Conservation (phyloP, 2,329 filamentous ascomycete genomes). For the Coleophoma cylindrospora region DNA sequence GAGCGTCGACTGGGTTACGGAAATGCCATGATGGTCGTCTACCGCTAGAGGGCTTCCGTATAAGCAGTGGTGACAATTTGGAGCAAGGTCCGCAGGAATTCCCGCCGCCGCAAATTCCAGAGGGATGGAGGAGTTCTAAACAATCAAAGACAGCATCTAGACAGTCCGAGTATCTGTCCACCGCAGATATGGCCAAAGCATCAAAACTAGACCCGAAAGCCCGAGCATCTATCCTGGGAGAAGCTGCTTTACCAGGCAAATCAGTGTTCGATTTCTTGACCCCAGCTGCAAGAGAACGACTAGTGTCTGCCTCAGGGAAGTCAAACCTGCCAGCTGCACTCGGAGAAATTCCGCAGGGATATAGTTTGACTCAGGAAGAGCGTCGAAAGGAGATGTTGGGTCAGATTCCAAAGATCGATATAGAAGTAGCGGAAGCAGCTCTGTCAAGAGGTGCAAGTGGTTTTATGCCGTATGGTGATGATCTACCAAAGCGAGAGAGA, state of each 20-base stretch:
- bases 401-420: conserved; percentile 60
- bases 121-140: conserved; percentile 68
- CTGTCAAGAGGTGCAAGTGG: conserved; percentile 59
- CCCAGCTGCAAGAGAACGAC: conserved; percentile 67
- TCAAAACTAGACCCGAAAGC: conserved; percentile 71
- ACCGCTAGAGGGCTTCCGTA: conserved; percentile 74
- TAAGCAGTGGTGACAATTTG: conserved; percentile 50
- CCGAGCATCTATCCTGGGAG: conserved; percentile 76
- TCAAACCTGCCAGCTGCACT: conserved; percentile 70
- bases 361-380: conserved; percentile 58
- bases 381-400: conserved; percentile 52
- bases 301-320: conserved; percentile 72
- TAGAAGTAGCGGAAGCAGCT: conserved; percentile 62
- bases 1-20: conserved; percentile 41
- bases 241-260: conserved; percentile 78
- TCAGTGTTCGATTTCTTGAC: conserved; percentile 94
- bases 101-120: conserved; percentile 61
- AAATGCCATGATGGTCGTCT: conserved; percentile 81
- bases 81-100: conserved; percentile 42
- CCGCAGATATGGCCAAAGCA: conserved; percentile 71
- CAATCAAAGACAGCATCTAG: conserved; percentile 29
- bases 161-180: conserved; percentile 51
- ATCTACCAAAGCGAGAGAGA: conserved; percentile 71
- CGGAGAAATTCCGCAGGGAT: conserved; percentile 67
- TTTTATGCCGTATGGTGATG: conserved; percentile 80